These are phyloP conservation scores for Aspergillus luchuensis DNA, from an alignment of 2,329 filamentous ascomycete genomes.

Conservation along the genomic window DNA sequence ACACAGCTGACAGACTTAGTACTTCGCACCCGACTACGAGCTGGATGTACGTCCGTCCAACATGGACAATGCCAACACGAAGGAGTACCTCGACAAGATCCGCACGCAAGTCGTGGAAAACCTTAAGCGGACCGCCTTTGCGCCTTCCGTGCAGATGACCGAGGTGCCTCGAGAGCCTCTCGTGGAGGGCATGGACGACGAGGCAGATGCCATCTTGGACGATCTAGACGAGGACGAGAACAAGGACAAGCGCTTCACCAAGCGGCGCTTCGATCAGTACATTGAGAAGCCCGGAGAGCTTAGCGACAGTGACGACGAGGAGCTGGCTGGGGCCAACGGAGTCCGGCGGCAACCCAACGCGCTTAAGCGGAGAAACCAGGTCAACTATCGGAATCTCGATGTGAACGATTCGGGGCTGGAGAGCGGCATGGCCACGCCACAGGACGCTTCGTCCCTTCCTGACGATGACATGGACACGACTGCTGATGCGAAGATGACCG, in stretches of 20 bases:
- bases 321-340: slow-evolving; percentile 69
- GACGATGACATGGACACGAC: slow-evolving; percentile 47
- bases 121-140: slow-evolving; percentile 63
- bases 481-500: slow-evolving; percentile 44
- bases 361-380: slow-evolving; percentile 59
- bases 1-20: slow-evolving; percentile 48
- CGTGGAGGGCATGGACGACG: slow-evolving; percentile 61
- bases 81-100: slow-evolving; percentile 69
- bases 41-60: slow-evolving; percentile 69
- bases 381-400: slow-evolving; percentile 62
- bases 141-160: slow-evolving; percentile 65
- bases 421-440: slow-evolving; percentile 53
- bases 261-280: slow-evolving; percentile 79
- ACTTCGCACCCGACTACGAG: slow-evolving; percentile 70
- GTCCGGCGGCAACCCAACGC: slow-evolving; percentile 59
- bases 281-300: slow-evolving; percentile 77
- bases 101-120: slow-evolving; percentile 67
- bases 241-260: slow-evolving; percentile 77
- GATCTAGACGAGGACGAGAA: slow-evolving; percentile 83
- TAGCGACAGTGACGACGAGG: slow-evolving; percentile 87
- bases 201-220: slow-evolving; percentile 65
- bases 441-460: slow-evolving; percentile 44
- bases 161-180: slow-evolving; percentile 61
- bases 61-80: slow-evolving; percentile 71
- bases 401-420: slow-evolving; percentile 57